Base-by-base conservation (phyloP, 2,329 filamentous ascomycete genomes). In the Cryoendolithus antarcticus region DNA sequence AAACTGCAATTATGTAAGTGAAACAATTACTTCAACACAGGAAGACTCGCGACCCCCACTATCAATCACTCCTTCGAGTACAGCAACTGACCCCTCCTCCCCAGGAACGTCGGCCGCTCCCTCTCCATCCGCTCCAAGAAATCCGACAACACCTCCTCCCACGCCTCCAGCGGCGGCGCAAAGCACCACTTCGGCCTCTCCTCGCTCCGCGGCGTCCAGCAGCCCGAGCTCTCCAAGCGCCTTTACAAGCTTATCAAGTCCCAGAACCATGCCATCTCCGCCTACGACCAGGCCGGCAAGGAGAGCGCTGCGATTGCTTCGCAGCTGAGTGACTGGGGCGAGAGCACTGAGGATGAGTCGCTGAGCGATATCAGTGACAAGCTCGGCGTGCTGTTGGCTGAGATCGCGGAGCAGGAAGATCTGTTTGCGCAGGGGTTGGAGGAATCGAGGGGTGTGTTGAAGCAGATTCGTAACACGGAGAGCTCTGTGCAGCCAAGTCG, bases 321-420 rank as follows among this genome's bases (percentile, higher is more conserved):
- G 8, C 89, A 96, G 66, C 75, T 98, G 33, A 93, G 86, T 6
- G 88, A 96, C 51, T 98, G 91, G 91, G 91, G 91, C 42, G 88
- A 96, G 65, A 75, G 83, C 44, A 95, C 88, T 2, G 75, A 77
- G 38, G 91, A 98, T 55, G 86, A 93, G 45, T 77, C 79, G 37
- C 71, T 96, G 54, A 86, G 77, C 38, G 91, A 96, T 58, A 75
- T 98, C 50, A 86, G 83, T 43, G 91, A 96, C 71, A 98, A 98
- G 71, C 72, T 98, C 38, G 91, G 86, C 37, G 89, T 96, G 30
- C 69, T 98, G 52, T 69, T 98, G 44, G 82, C 83, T 13, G 91
- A 96, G 68, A 77, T 98, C 44, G 91, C 86, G 38, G 86, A 94
- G 63, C 86, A 93, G 62, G 91, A 98, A 61, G 88, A 95, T 50